These are phyloP conservation scores for Aspergillus sp. DNA, from an alignment of 2,329 filamentous ascomycete genomes.

Conservation along the genomic window DNA sequence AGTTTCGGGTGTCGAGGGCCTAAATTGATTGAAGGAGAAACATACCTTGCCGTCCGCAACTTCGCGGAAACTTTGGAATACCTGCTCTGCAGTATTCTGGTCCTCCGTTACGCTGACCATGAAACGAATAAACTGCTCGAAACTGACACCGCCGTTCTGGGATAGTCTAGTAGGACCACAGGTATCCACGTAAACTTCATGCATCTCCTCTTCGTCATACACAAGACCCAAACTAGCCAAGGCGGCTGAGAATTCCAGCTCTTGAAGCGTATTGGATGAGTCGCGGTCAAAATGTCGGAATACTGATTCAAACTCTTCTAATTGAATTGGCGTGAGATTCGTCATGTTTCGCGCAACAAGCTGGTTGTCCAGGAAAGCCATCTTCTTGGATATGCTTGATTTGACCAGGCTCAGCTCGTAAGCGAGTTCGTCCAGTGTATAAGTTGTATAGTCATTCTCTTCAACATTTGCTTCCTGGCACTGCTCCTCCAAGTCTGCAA, in stretches of 20 bases:
- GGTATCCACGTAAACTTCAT: constrained; percentile 88
- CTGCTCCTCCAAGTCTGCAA: constrained; percentile 80
- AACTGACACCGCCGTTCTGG: constrained; percentile 72
- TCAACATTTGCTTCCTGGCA: constrained; percentile 97
- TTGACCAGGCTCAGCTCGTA: constrained; percentile 93
- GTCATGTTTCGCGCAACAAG: constrained; percentile 99
- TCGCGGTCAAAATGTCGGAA: constrained; percentile 98
- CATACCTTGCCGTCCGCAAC: constrained; percentile 89
- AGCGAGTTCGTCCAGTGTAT: constrained; percentile 92
- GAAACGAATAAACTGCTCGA: constrained; percentile 98
- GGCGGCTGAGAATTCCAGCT: constrained; percentile 94
- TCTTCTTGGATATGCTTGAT: constrained; percentile 90
- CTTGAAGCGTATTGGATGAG: constrained; percentile 81
- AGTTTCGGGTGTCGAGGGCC: neutral
- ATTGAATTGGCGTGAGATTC: constrained; percentile 94
- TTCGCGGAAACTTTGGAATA: constrained; percentile 96
- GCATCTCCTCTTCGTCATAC: constrained; percentile 98
- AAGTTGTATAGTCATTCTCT: constrained; percentile 99
- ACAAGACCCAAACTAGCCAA: constrained; percentile 92
- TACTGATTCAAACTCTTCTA: constrained; percentile 97
- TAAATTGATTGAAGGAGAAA: neutral
- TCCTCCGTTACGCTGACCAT: constrained; percentile 99
- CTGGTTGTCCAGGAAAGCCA: constrained; percentile 95
- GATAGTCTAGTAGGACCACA: constrained; percentile 60
- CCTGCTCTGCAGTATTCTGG: constrained; percentile 97